A percentile compares a stretch with the other conserved stretches of the same genome.
These are phyloP conservation scores for Erythrobasidium hasegawianum DNA, from an alignment of 1,284 basidiomycete genomes.

Conservation along the genomic window DNA sequence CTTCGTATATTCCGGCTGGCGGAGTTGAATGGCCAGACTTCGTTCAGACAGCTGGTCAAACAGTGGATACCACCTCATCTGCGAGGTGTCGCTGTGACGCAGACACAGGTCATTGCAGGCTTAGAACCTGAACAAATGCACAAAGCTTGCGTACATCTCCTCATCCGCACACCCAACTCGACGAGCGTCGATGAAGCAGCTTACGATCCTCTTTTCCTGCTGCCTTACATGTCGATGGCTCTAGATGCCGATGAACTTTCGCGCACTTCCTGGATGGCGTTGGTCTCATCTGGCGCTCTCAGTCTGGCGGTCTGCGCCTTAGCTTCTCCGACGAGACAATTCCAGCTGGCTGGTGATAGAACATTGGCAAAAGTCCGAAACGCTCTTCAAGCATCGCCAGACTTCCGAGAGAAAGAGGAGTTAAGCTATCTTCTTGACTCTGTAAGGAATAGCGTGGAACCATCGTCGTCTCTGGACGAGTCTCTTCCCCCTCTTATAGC, in stretches of 20 bases:
- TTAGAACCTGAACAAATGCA: constrained; percentile 34
- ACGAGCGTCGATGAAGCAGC: background rate
- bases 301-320: constrained; percentile 70
- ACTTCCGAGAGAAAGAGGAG: constrained; percentile 77
- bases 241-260: constrained; percentile 59
- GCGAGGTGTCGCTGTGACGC: background rate
- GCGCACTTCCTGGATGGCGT: constrained; percentile 72
- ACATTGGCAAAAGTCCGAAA: constrained; percentile 53
- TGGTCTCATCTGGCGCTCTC: constrained; percentile 75
- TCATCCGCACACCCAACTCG: constrained; percentile 2
- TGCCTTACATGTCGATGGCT: constrained; percentile 64
- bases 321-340: constrained; percentile 64
- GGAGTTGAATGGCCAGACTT: constrained; percentile 17
- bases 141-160: constrained; percentile 7
- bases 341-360: constrained; percentile 44
- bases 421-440: constrained; percentile 66
- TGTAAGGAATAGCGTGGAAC: constrained; percentile 13
- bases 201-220: constrained; percentile 79
- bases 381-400: constrained; percentile 61
- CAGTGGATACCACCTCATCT: constrained; percentile 13
- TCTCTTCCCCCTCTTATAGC: constrained; percentile 62
- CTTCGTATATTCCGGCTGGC: constrained; percentile 8
- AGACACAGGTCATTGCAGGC: constrained; percentile 34
- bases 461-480: constrained; percentile 3
- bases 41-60: background rate